Evolutionary conservation across 2,329 filamentous ascomycete genomes (phyloP).

Genomic region (Fusarium falciforme): DNA sequence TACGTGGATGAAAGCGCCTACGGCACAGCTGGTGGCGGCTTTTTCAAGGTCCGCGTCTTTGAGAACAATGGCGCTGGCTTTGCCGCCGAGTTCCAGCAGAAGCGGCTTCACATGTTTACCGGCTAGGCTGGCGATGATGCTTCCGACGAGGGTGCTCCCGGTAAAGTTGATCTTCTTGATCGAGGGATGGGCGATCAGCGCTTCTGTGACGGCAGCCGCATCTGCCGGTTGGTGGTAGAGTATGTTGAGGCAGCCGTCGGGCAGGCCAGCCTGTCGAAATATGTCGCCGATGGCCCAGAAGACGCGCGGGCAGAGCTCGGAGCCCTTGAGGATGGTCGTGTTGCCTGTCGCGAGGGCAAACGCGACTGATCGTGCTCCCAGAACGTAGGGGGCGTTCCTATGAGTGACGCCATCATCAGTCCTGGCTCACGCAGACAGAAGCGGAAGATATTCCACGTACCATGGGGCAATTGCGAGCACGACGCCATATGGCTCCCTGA

Average conservation of each 20-base stretch:
- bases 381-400: background rate
- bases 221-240: constrained; percentile 73
- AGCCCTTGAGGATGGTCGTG: constrained; percentile 76
- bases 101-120: constrained; percentile 82
- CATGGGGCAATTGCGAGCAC: background rate
- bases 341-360: constrained; percentile 63
- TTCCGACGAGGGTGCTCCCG: constrained; percentile 77
- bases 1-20: constrained; percentile 20
- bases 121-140: constrained; percentile 75
- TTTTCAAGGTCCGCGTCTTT: constrained; percentile 81
- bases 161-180: constrained; percentile 89
- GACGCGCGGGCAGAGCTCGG: constrained; percentile 72
- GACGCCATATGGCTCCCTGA: background rate
- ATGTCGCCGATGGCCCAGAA: constrained; percentile 71
- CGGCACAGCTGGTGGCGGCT: constrained; percentile 72
- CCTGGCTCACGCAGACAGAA: background rate
- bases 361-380: background rate
- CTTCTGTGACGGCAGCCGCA: constrained; percentile 72
- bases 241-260: constrained; percentile 78
- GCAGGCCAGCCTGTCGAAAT: constrained; percentile 79
- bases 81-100: constrained; percentile 84
- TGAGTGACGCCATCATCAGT: background rate
- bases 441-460: background rate
- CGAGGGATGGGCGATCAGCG: constrained; percentile 72
- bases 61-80: constrained; percentile 80